A percentile compares a stretch with the other conserved stretches of the same genome.
phyloP scores from a whole-genome alignment of 1,139 yeast species.

The Waltiozyma sp. region DNA sequence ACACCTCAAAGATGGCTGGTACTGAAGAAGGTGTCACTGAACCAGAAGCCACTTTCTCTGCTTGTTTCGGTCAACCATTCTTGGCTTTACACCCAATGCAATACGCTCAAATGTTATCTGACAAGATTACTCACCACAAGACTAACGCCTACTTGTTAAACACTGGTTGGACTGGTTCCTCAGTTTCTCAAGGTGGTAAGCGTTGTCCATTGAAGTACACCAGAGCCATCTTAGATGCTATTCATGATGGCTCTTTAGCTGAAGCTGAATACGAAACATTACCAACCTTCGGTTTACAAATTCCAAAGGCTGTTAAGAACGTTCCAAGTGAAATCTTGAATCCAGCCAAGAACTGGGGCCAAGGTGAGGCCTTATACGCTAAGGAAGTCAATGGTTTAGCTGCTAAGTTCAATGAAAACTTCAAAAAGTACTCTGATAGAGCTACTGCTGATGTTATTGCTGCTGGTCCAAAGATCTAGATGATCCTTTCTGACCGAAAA shows the following conservation, averaged over 20 bases:
- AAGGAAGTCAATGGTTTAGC: slow-evolving; percentile 70
- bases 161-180: slow-evolving; percentile 98
- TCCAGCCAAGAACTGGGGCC: slow-evolving; percentile 80
- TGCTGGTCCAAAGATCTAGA: slow-evolving; percentile 60
- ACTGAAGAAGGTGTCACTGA: slow-evolving; percentile 98
- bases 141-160: slow-evolving; percentile 95
- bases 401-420: slow-evolving; percentile 71
- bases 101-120: slow-evolving; percentile 93
- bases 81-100: slow-evolving; percentile 96
- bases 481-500: too few species aligned
- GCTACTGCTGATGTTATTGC: slow-evolving; percentile 82
- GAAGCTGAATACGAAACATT: slow-evolving; percentile 73
- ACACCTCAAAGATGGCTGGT: slow-evolving; percentile 99
- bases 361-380: slow-evolving; percentile 56
- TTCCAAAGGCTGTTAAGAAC: slow-evolving; percentile 72
- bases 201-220: slow-evolving; percentile 98
- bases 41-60: slow-evolving; percentile 96
- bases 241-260: slow-evolving; percentile 82
- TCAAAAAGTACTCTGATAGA: slow-evolving; percentile 70
- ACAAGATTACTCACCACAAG: slow-evolving; percentile 80
- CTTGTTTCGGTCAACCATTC: slow-evolving; percentile 99
- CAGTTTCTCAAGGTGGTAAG: slow-evolving; percentile 88
- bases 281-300: slow-evolving; percentile 78
- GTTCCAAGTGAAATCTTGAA: slow-evolving; percentile 83
- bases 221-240: slow-evolving; percentile 90